phyloP scores from a whole-genome alignment of 2,329 filamentous ascomycete genomes.

The Alternaria burnsii region DNA sequence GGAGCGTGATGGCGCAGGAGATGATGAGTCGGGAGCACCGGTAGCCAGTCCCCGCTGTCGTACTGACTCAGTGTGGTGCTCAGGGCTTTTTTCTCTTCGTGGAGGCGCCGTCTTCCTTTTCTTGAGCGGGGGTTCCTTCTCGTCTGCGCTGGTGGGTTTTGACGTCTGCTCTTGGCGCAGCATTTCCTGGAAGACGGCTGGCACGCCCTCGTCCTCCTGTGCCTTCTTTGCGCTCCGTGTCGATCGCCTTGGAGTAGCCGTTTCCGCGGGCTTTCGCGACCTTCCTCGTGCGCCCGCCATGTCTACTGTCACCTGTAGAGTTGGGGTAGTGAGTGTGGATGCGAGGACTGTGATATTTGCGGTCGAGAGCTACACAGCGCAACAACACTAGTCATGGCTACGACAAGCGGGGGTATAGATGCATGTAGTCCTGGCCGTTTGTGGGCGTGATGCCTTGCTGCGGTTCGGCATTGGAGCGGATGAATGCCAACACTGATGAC shows the following conservation, averaged over 20 bases:
- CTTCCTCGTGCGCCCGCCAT: constrained; percentile 43
- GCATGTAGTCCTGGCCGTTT: not conserved
- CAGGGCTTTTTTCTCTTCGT: constrained; percentile 13
- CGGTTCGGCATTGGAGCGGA: not conserved
- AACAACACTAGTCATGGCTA: not conserved
- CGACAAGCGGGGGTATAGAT: not conserved
- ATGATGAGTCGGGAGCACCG: not conserved
- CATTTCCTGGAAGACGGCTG: constrained; percentile 58
- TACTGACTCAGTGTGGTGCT: not conserved
- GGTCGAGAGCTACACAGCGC: not conserved
- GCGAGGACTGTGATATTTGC: not conserved
- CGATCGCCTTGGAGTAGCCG: constrained; percentile 34
- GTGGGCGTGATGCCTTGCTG: not conserved
- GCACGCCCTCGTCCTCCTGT: constrained; percentile 44
- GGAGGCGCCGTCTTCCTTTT: constrained; percentile 40
- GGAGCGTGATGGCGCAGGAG: constrained; percentile 13
- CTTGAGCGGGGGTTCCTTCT: constrained; percentile 51
- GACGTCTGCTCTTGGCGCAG: constrained; percentile 53
- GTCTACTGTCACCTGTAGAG: constrained; percentile 2
- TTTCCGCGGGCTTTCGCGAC: constrained; percentile 28
- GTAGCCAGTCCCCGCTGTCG: not conserved
- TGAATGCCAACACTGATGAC: constrained; percentile 12
- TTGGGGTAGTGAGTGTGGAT: constrained; percentile 6
- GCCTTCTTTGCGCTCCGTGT: constrained; percentile 29
- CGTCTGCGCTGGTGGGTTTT: constrained; percentile 36